These are phyloP conservation scores for Spergularia bocconei DNA, from an alignment of 148 eudicot species.

Conservation along the genomic window DNA sequence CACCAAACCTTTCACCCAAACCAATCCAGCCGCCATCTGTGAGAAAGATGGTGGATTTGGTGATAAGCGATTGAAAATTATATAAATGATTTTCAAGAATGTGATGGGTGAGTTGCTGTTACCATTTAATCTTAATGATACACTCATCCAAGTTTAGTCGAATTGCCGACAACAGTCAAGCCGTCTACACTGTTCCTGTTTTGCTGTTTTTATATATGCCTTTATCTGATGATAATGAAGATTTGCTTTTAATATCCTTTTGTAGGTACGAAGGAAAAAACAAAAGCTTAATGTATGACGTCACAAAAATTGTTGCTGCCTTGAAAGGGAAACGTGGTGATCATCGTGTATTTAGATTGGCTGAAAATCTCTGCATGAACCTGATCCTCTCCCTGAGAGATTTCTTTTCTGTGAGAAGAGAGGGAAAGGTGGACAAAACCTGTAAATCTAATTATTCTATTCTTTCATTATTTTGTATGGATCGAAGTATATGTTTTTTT, in stretches of 20 bases:
- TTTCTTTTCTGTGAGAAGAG: slow-evolving; percentile 78
- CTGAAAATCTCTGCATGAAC: slow-evolving; percentile 96
- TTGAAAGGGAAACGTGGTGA: slow-evolving; percentile 92
- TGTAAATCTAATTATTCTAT: not conserved
- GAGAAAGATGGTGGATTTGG: too few species aligned
- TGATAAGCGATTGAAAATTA: too few species aligned
- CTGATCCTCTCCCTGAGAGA: slow-evolving; percentile 77
- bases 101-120: not conserved
- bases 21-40: too few species aligned
- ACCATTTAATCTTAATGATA: not conserved
- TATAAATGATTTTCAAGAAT: not conserved
- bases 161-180: not conserved
- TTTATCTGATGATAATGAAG: slow-evolving; percentile 5
- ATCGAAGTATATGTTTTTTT: slow-evolving; percentile 1
- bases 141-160: not conserved
- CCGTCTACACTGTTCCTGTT: not conserved
- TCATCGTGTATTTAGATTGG: slow-evolving; percentile 88
- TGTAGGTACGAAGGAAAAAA: slow-evolving; percentile 90
- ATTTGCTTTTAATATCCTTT: slow-evolving; percentile 11
- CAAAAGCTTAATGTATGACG: slow-evolving; percentile 89
- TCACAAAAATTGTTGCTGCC: slow-evolving; percentile 79
- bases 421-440: slow-evolving; percentile 63
- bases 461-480: not conserved
- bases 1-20: too few species aligned
- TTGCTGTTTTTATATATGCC: not conserved